Percentiles rank a stretch among this genome's conserved stretches.
phyloP scores from a whole-genome alignment of 1,284 basidiomycete species.

The Cryptococcus hybrid region DNA sequence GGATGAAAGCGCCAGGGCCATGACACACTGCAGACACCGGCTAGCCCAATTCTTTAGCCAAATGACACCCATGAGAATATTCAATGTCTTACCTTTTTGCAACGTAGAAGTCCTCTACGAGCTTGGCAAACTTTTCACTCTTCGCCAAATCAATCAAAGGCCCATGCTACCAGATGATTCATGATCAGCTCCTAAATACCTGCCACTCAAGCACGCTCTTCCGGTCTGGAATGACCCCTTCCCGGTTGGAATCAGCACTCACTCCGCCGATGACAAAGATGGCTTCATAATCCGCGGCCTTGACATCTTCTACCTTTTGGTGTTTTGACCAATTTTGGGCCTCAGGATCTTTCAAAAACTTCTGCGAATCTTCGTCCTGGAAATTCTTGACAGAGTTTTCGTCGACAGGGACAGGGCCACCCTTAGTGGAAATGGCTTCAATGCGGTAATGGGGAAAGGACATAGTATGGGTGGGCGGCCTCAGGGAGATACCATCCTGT shows the following conservation, averaged over 20 bases:
- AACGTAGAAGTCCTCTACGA: constrained; percentile 63
- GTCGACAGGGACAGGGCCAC: constrained; percentile 72
- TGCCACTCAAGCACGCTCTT: no score
- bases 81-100: constrained; percentile 16
- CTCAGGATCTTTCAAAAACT: constrained; percentile 62
- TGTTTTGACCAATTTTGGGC: constrained; percentile 61
- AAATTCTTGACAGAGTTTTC: constrained; percentile 53
- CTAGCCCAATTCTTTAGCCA: constrained; percentile 42
- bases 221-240: no score
- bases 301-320: constrained; percentile 64
- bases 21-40: constrained; percentile 65
- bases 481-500: constrained; percentile 69
- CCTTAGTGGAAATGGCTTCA: constrained; percentile 68
- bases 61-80: neutral
- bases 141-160: constrained; percentile 66
- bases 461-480: constrained; percentile 77
- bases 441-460: constrained; percentile 60
- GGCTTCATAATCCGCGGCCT: constrained; percentile 63
- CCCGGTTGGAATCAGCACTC: constrained; percentile 11
- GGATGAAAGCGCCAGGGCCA: constrained; percentile 62
- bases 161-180: constrained; percentile 55
- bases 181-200: neutral
- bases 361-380: constrained; percentile 59
- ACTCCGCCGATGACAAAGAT: constrained; percentile 74
- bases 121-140: constrained; percentile 60